phyloP scores from a whole-genome alignment of 306 rosid species.

The Castanea mollissima region DNA sequence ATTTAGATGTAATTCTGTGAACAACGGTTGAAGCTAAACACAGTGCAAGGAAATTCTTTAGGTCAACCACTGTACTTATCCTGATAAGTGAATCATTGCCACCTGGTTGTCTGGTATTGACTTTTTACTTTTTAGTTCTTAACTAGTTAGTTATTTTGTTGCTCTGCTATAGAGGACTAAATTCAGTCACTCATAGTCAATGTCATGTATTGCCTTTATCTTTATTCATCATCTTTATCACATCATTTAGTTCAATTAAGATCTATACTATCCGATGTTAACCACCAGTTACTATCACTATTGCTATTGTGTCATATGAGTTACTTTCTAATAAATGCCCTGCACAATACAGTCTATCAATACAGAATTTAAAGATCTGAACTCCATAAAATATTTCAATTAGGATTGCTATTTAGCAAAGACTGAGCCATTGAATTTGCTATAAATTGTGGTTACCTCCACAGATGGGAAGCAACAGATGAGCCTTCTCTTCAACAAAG shows the following conservation, averaged over 20 bases:
- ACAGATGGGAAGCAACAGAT: constrained; percentile 61
- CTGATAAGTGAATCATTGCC: background rate
- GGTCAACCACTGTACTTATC: background rate
- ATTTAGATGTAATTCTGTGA: background rate
- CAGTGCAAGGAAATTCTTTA: background rate
- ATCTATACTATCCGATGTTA: background rate
- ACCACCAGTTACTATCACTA: background rate
- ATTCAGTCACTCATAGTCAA: too few species aligned
- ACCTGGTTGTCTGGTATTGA: background rate
- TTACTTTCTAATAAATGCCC: background rate
- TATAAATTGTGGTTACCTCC: constrained; percentile 2
- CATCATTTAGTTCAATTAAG: background rate
- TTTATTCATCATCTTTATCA: background rate
- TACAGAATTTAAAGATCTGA: background rate
- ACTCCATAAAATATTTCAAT: background rate
- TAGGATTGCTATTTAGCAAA: background rate
- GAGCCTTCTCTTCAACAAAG: constrained; percentile 31
- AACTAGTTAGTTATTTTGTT: background rate
- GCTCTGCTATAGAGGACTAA: too few species aligned
- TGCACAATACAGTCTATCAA: background rate
- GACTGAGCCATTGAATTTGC: constrained; percentile 5
- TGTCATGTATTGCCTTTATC: background rate
- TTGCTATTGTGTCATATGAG: background rate
- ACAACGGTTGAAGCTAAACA: background rate
- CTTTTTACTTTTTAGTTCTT: background rate